These are phyloP conservation scores for Nicotiana benthamiana DNA, from an alignment of 257 asterid species.

Conservation along the genomic window DNA sequence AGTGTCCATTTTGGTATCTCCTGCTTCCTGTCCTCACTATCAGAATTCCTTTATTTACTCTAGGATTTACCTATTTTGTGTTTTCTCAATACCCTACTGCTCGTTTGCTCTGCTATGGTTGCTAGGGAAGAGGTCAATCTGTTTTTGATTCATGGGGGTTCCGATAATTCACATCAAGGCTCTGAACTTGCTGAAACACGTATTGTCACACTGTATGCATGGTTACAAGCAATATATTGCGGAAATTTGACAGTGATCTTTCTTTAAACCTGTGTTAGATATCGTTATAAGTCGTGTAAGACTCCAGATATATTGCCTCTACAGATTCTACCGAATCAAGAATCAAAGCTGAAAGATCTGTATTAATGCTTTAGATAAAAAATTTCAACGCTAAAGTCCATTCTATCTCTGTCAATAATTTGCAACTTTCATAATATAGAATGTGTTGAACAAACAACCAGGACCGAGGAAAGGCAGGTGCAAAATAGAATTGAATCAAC, in stretches of 20 bases:
- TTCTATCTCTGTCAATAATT: not conserved
- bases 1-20: not conserved
- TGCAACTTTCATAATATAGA: not conserved
- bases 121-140: not conserved
- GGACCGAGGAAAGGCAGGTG: not conserved
- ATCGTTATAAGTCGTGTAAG: not conserved
- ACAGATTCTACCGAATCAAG: not conserved
- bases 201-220: not conserved
- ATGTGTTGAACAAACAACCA: constrained; percentile 2
- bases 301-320: not conserved
- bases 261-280: not conserved
- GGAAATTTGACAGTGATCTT: not conserved
- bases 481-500: not conserved
- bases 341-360: not conserved
- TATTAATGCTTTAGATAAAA: not conserved
- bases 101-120: not conserved
- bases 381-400: not conserved
- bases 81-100: not conserved
- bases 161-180: not conserved
- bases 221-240: not conserved
- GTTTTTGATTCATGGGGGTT: not conserved
- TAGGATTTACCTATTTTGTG: not conserved
- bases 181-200: not conserved
- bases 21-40: not conserved
- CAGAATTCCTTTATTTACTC: not conserved